phyloP scores from a whole-genome alignment of 1,139 yeast genomes.

The Saccharomyces hybrid region DNA sequence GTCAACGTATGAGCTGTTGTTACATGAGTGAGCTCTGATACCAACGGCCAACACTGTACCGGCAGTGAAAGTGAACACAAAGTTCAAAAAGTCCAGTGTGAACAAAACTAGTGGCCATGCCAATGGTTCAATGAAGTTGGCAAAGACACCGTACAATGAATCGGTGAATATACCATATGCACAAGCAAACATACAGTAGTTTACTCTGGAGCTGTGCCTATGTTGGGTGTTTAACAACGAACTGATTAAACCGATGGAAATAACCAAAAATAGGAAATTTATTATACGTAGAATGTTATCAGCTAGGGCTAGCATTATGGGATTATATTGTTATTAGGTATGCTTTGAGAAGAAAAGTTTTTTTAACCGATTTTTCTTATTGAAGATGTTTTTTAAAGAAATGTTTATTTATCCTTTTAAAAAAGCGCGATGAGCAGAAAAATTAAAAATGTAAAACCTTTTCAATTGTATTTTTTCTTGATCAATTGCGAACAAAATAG shows the following conservation, averaged over 20 bases:
- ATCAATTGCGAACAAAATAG: not conserved
- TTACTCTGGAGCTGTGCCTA: constrained; percentile 66
- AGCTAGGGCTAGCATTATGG: constrained; percentile 40
- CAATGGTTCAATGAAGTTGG: constrained; percentile 68
- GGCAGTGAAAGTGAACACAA: constrained; percentile 87
- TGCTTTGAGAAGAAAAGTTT: not conserved
- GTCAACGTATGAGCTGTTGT: constrained; percentile 56
- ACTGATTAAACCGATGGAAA: constrained; percentile 80
- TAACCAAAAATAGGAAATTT: constrained; percentile 67
- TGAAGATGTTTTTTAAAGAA: not conserved
- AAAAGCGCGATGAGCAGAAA: not conserved
- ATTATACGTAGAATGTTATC: constrained; percentile 67
- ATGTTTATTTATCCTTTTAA: not conserved
- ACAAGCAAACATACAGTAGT: constrained; percentile 79
- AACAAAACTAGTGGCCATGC: constrained; percentile 84
- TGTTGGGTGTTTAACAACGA: constrained; percentile 68
- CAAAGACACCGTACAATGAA: constrained; percentile 68
- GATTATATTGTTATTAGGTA: constrained; percentile 4
- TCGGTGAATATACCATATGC: constrained; percentile 81
- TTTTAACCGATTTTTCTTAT: not conserved
- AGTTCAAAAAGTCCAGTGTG: constrained; percentile 73
- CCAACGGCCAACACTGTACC: constrained; percentile 92
- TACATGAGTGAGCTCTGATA: constrained; percentile 79
- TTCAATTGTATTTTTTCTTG: not conserved
- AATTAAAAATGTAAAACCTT: not conserved